Conservation (phyloP, 305 asterid species). For the Rubia tinctorum region DNA sequence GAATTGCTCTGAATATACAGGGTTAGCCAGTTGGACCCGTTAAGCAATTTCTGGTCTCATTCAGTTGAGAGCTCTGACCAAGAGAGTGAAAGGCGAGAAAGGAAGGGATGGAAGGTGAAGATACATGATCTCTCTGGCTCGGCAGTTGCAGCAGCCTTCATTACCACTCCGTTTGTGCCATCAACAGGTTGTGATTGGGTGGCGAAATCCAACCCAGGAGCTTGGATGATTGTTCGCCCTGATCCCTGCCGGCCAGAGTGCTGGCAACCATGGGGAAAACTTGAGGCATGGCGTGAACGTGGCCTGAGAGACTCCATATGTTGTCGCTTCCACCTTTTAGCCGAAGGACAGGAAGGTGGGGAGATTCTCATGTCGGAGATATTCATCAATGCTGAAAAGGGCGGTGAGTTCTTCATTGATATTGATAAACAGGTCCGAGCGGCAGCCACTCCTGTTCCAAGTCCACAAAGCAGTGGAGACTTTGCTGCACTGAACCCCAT, state of each 20-base stretch:
- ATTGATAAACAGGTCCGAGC: slow-evolving; percentile 58
- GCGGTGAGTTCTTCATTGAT: slow-evolving; percentile 81
- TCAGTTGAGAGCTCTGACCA: slow-evolving; percentile 53
- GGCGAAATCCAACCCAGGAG: slow-evolving; percentile 92
- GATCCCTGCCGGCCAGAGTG: slow-evolving; percentile 66
- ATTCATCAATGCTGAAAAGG: slow-evolving; percentile 66
- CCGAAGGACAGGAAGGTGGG: slow-evolving; percentile 67
- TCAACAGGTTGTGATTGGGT: slow-evolving; percentile 95
- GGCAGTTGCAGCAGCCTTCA: slow-evolving; percentile 91
- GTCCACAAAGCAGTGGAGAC: slow-evolving; percentile 87
- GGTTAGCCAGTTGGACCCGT: slow-evolving; percentile 66
- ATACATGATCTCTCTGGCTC: slow-evolving; percentile 93
- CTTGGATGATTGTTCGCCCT: slow-evolving; percentile 92
- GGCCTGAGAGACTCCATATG: slow-evolving; percentile 64
- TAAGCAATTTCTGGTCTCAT: slow-evolving; percentile 55
- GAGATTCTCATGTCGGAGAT: slow-evolving; percentile 75
- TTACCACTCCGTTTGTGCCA: slow-evolving; percentile 90
- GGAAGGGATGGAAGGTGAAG: slow-evolving; percentile 94
- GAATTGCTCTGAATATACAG: slow-evolving; percentile 33
- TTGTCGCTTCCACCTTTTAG: slow-evolving; percentile 78
- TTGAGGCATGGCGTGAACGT: slow-evolving; percentile 94
- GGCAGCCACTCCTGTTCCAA: slow-evolving; percentile 55
- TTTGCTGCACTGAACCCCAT: slow-evolving; percentile 59
- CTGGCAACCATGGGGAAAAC: slow-evolving; percentile 99
- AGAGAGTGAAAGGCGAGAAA: slow-evolving; percentile 69